Percentiles rank a stretch among this genome's conserved stretches.
Evolutionary conservation across 306 rosid genomes (phyloP).

Genomic region (Sophora flavescens): DNA sequence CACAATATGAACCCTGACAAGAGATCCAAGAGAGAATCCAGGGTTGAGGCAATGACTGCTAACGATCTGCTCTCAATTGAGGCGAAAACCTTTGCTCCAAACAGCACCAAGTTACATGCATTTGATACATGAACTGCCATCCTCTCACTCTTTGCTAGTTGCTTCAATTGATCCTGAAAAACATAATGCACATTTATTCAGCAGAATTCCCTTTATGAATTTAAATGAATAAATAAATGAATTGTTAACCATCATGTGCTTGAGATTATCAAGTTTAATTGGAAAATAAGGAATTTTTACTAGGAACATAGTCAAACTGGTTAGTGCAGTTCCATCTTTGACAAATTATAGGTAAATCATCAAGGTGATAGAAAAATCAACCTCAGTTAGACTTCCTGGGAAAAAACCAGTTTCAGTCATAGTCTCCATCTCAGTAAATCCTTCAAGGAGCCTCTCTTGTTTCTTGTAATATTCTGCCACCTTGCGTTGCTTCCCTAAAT

Average conservation of each 20-base stretch:
- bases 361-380: slow-evolving; percentile 44
- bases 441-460: slow-evolving; percentile 82
- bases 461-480: slow-evolving; percentile 77
- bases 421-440: slow-evolving; percentile 79
- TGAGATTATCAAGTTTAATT: neutral
- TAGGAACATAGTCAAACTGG: slow-evolving; percentile 1
- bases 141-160: slow-evolving; percentile 73
- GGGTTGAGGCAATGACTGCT: slow-evolving; percentile 85
- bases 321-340: neutral
- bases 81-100: slow-evolving; percentile 78
- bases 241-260: no score
- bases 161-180: slow-evolving; percentile 74
- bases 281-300: neutral
- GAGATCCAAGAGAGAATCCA: slow-evolving; percentile 88
- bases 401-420: slow-evolving; percentile 64
- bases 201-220: neutral
- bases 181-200: slow-evolving; percentile 16
- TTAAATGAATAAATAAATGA: no score
- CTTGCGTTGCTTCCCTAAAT: slow-evolving; percentile 62
- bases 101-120: slow-evolving; percentile 65
- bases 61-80: slow-evolving; percentile 73
- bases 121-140: slow-evolving; percentile 69
- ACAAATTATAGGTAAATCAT: slow-evolving; percentile 21
- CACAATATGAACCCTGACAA: slow-evolving; percentile 86
- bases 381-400: slow-evolving; percentile 80